Conservation (phyloP, 2,329 filamentous ascomycete species). For the Aspergillus awamori region DNA sequence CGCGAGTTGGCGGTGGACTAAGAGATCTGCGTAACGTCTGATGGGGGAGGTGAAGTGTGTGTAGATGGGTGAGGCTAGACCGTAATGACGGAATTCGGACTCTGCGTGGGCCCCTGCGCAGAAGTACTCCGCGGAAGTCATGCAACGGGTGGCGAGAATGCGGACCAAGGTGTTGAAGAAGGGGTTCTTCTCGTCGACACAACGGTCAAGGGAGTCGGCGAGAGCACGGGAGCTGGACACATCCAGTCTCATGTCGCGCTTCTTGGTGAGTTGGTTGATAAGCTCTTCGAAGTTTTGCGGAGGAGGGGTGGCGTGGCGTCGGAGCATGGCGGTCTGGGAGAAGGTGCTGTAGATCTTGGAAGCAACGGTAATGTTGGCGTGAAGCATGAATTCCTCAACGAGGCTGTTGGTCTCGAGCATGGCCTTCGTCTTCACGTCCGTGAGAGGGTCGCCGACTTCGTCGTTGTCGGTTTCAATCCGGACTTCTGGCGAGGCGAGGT, state of each 20-base stretch:
- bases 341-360: slow-evolving; percentile 87
- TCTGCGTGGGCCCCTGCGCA: slow-evolving; percentile 90
- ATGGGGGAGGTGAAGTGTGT: slow-evolving; percentile 98
- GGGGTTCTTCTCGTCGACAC: slow-evolving; percentile 76
- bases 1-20: slow-evolving; percentile 90
- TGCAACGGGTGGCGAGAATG: slow-evolving; percentile 96
- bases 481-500: slow-evolving; percentile 96
- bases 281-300: slow-evolving; percentile 97
- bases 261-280: slow-evolving; percentile 84
- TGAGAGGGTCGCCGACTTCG: slow-evolving; percentile 89
- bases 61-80: slow-evolving; percentile 94
- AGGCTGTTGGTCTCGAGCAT: slow-evolving; percentile 94
- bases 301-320: slow-evolving; percentile 87
- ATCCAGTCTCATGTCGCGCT: slow-evolving; percentile 76
- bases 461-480: slow-evolving; percentile 93
- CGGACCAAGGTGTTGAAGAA: slow-evolving; percentile 99
- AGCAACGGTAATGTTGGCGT: slow-evolving; percentile 94
- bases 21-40: slow-evolving; percentile 93
- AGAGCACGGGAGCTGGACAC: slow-evolving; percentile 90
- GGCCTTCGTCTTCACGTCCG: slow-evolving; percentile 91
- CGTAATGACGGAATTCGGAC: slow-evolving; percentile 95
- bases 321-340: slow-evolving; percentile 90
- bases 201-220: slow-evolving; percentile 86
- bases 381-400: slow-evolving; percentile 98
- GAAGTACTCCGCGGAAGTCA: slow-evolving; percentile 99